Percentiles rank a stretch among this genome's conserved stretches.
Conservation (phyloP, 441 rosid species). For the Eruca vesicaria region DNA sequence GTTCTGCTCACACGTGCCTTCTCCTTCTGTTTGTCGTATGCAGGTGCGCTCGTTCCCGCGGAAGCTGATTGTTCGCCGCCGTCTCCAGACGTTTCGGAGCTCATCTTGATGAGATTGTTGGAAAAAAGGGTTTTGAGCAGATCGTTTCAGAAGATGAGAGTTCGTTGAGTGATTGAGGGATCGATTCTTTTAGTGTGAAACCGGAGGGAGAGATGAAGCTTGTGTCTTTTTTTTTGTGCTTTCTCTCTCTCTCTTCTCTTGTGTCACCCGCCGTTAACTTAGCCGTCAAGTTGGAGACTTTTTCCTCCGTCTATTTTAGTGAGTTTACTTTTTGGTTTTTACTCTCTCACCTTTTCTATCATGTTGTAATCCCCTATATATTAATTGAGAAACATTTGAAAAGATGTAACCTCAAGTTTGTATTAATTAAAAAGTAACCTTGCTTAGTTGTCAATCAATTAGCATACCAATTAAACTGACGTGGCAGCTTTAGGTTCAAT, state of each 20-base stretch:
- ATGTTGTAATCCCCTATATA: too few relatives aligned
- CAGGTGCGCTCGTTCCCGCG: constrained; percentile 26
- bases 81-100: constrained; percentile 43
- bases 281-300: constrained; percentile 38
- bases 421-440: too few relatives aligned
- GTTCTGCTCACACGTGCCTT: constrained; percentile 99
- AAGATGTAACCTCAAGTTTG: too few relatives aligned
- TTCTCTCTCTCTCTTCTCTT: neutral
- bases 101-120: constrained; percentile 17
- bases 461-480: too few relatives aligned
- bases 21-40: constrained; percentile 77
- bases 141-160: neutral
- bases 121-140: neutral
- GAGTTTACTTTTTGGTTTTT: neutral
- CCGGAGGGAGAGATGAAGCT: neutral
- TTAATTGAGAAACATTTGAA: too few relatives aligned
- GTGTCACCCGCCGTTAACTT: constrained; percentile 24
- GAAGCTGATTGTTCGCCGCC: constrained; percentile 29
- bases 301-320: constrained; percentile 26
- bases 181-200: constrained; percentile 1
- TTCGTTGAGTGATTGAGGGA: constrained; percentile 22
- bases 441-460: too few relatives aligned
- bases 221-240: neutral
- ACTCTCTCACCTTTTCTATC: constrained; percentile 7
- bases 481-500: too few relatives aligned